A percentile compares a stretch with the other conserved stretches of the same genome.
Evolutionary conservation across 2,329 filamentous ascomycete genomes (phyloP).

Genomic region (Fusarium marasasianum): DNA sequence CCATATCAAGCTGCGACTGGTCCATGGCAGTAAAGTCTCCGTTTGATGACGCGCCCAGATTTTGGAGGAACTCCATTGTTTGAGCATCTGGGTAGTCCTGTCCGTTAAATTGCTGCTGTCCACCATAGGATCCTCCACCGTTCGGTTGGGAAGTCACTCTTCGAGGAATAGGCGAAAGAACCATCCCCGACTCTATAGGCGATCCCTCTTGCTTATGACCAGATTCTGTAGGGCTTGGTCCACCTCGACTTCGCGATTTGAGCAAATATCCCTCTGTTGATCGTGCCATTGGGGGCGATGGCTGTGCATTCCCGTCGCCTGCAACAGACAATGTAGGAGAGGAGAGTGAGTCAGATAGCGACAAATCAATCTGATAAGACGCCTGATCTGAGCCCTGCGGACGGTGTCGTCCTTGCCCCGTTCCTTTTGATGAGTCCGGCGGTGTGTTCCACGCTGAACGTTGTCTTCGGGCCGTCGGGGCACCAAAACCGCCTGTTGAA

Average conservation of each 20-base stretch:
- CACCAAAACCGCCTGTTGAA: conserved; percentile 83
- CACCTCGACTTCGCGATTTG: conserved; percentile 42
- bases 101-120: conserved; percentile 48
- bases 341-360: conserved; percentile 52
- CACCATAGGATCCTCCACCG: conserved; percentile 45
- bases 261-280: conserved; percentile 46
- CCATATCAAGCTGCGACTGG: conserved; percentile 68
- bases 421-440: conserved; percentile 39
- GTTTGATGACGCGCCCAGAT: conserved; percentile 49
- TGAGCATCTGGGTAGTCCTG: conserved; percentile 60
- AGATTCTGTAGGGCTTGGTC: conserved; percentile 45
- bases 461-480: conserved; percentile 40
- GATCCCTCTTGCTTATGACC: conserved; percentile 45
- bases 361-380: conserved; percentile 49
- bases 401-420: conserved; percentile 39
- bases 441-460: conserved; percentile 45
- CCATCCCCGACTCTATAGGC: conserved; percentile 53
- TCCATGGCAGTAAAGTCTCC: conserved; percentile 49
- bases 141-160: conserved; percentile 50
- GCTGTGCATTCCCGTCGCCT: conserved; percentile 49
- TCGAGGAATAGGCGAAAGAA: conserved; percentile 55
- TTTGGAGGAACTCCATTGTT: conserved; percentile 64
- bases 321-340: conserved; percentile 52
- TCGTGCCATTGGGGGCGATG: conserved; percentile 52
- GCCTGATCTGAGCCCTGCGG: conserved; percentile 46